Evolutionary conservation across 805 yeast species (phyloP).

Genomic region (Saccharomycopsis sp.): DNA sequence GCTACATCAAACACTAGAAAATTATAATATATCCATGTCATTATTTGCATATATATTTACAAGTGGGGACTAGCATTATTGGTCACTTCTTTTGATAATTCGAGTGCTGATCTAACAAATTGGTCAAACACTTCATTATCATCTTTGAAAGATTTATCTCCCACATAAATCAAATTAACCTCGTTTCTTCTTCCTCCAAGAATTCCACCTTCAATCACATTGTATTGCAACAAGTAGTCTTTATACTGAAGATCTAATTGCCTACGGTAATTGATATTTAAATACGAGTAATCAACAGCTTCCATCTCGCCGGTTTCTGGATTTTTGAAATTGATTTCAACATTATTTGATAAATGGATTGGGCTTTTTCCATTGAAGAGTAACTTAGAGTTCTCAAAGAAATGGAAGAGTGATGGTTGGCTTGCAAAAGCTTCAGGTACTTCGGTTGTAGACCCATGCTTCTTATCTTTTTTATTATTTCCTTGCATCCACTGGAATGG

Average conservation of each 20-base stretch:
- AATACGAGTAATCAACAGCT: conserved; percentile 35
- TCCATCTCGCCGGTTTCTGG: conserved; percentile 29
- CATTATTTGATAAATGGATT: conserved; percentile 31
- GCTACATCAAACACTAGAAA: too few relatives aligned
- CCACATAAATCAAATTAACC: conserved; percentile 37
- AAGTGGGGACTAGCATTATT: background rate
- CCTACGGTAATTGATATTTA: conserved; percentile 34
- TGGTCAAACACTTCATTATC: conserved; percentile 7
- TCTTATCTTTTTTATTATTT: conserved; percentile 27
- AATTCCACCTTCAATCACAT: conserved; percentile 44
- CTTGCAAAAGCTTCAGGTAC: conserved; percentile 21
- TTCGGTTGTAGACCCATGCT: conserved; percentile 23
- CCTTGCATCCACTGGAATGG: conserved; percentile 11
- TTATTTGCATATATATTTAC: too few relatives aligned
- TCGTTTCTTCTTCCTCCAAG: conserved; percentile 45
- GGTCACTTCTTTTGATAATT: conserved; percentile 6
- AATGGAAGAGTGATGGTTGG: conserved; percentile 34
- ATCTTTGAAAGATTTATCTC: background rate
- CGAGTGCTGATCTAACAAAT: conserved; percentile 3
- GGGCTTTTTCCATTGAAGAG: conserved; percentile 33
- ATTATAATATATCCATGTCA: too few relatives aligned
- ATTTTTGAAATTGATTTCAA: conserved; percentile 27
- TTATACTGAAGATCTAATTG: conserved; percentile 35
- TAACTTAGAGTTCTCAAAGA: conserved; percentile 31
- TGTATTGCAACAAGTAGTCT: conserved; percentile 33